phyloP scores from a whole-genome alignment of 1,284 basidiomycete species.

The Ustilago shanxiensis region DNA sequence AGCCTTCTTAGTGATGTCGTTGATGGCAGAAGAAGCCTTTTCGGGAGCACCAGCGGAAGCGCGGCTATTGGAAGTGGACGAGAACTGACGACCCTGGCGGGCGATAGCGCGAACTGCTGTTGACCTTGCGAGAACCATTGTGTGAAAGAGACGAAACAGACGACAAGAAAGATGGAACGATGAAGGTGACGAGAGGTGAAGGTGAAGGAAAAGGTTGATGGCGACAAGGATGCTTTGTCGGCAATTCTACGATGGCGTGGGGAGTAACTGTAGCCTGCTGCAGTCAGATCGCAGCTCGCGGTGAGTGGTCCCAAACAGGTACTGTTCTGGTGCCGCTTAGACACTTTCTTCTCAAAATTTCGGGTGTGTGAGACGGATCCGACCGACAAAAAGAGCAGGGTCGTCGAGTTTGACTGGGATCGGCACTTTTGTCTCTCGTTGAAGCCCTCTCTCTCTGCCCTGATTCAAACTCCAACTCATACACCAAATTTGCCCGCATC shows the following conservation, averaged over 20 bases:
- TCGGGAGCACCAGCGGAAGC: slow-evolving; percentile 28
- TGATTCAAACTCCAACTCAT: slow-evolving; percentile 4
- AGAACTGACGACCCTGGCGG: slow-evolving; percentile 34
- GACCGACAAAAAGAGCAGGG: background rate
- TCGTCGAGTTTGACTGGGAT: no score
- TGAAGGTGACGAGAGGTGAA: background rate
- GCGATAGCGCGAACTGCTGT: slow-evolving; percentile 31
- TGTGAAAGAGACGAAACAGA: slow-evolving; percentile 4
- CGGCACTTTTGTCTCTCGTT: background rate
- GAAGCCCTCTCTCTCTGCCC: background rate
- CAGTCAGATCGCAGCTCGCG: background rate
- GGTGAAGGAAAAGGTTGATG: background rate
- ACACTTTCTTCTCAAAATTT: slow-evolving; percentile 35
- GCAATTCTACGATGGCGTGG: slow-evolving; percentile 5
- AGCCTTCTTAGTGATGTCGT: slow-evolving; percentile 55
- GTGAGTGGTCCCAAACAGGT: background rate
- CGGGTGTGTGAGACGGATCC: slow-evolving; percentile 33
- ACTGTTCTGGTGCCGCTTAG: slow-evolving; percentile 6
- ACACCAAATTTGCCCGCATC: slow-evolving; percentile 17
- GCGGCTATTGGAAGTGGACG: slow-evolving; percentile 18
- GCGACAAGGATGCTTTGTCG: background rate
- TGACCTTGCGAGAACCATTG: slow-evolving; percentile 40
- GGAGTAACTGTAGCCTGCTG: background rate
- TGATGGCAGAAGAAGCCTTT: slow-evolving; percentile 39
- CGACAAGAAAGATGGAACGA: background rate